Percentiles rank a stretch among this genome's conserved stretches.
Conservation (phyloP, 2,329 filamentous ascomycete genomes). For the Neurospora crassa region DNA sequence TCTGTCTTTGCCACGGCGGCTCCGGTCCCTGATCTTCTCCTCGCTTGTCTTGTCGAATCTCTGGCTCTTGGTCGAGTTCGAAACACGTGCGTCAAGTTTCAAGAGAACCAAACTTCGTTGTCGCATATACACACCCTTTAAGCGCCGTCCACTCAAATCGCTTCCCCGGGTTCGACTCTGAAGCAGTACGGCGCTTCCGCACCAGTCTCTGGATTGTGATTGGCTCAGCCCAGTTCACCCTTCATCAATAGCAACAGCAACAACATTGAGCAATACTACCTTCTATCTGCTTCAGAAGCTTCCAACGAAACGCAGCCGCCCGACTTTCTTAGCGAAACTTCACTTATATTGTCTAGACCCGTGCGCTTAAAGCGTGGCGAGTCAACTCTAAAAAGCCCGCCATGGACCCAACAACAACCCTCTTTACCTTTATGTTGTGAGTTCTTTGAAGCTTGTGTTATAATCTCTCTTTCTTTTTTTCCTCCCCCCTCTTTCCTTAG, state of each 20-base stretch:
- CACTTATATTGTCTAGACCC: constrained; percentile 14
- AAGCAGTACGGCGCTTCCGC: constrained; percentile 24
- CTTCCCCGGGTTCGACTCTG: constrained; percentile 8
- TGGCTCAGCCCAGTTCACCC: constrained; percentile 17
- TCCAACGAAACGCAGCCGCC: constrained; percentile 8
- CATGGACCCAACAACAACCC: constrained; percentile 55
- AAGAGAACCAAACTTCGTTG: constrained; percentile 12
- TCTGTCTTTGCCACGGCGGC: background rate
- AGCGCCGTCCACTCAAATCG: constrained; percentile 24
- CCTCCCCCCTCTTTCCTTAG: constrained; percentile 14
- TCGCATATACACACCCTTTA: constrained; percentile 17
- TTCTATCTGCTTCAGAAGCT: constrained; percentile 18
- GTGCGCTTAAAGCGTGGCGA: constrained; percentile 15
- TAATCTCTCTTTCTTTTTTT: constrained; percentile 3
- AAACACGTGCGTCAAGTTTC: background rate
- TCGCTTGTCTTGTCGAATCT: background rate
- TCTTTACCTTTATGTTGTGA: constrained; percentile 62
- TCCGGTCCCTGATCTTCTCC: background rate
- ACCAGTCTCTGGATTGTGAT: constrained; percentile 14
- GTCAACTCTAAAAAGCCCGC: constrained; percentile 15
- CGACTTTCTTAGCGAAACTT: background rate
- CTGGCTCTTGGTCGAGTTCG: background rate
- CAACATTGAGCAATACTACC: constrained; percentile 11
- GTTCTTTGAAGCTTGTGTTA: constrained; percentile 26
- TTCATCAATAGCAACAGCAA: constrained; percentile 16